Percentiles rank a stretch among this genome's conserved stretches.
Evolutionary conservation across 176 grass and related monocot genomes (phyloP).

Genomic region (Poa pratensis): DNA sequence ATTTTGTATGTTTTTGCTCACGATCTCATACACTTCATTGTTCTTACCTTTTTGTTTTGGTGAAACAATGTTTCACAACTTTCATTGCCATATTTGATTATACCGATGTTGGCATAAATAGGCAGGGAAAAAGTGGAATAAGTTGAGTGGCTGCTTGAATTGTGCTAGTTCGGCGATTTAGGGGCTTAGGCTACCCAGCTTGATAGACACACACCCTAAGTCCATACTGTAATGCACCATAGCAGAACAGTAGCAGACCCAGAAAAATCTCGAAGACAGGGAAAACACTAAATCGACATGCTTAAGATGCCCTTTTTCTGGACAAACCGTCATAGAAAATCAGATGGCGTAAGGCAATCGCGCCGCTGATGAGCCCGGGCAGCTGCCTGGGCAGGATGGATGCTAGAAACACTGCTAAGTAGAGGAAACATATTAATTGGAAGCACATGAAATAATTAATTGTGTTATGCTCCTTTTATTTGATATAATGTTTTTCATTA

Average conservation of each 20-base stretch:
- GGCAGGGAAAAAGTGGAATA: not conserved
- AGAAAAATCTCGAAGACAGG: not conserved
- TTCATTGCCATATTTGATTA: not conserved
- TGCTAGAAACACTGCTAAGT: not conserved
- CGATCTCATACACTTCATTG: not conserved
- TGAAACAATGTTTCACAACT: not conserved
- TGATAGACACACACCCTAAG: not conserved
- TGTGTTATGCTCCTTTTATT: not conserved
- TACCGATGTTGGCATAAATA: conserved; percentile 7
- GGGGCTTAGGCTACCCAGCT: not conserved
- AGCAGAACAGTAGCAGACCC: not conserved
- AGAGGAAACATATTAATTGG: not conserved
- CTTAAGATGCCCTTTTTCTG: not conserved
- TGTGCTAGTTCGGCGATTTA: not conserved
- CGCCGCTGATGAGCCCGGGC: no score
- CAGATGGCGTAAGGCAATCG: not conserved
- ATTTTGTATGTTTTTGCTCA: not conserved
- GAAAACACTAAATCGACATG: not conserved
- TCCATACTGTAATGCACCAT: conserved; percentile 4
- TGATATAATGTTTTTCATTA: not conserved
- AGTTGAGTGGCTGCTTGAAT: not conserved
- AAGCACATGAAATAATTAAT: not conserved
- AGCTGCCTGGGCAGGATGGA: no score
- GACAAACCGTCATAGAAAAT: not conserved
- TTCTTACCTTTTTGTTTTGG: not conserved